Evolutionary conservation across 2,329 filamentous ascomycete species (phyloP).

Genomic region (Ceratocystis lukuohia): DNA sequence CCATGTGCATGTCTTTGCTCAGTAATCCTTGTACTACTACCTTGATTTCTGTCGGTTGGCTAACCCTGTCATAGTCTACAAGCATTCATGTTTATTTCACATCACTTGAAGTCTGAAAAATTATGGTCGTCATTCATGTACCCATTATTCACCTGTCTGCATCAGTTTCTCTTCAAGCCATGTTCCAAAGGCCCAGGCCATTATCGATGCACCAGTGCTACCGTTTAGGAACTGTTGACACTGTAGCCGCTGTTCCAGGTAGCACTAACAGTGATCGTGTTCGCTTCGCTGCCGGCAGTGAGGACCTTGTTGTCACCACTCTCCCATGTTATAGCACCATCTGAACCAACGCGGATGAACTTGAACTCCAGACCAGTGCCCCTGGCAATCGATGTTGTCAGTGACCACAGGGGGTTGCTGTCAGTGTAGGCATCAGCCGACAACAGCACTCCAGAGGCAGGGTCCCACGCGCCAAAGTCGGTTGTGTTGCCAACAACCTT

Average conservation of each 20-base stretch:
- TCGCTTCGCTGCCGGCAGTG: constrained; percentile 25
- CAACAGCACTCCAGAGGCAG: constrained; percentile 40
- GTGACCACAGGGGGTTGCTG: constrained; percentile 48
- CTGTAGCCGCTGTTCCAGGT: constrained; percentile 26
- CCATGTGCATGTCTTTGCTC: too few species aligned
- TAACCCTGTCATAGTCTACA: too few species aligned
- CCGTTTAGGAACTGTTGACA: constrained; percentile 8
- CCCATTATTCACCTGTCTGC: background rate
- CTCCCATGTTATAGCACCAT: constrained; percentile 51
- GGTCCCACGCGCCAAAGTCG: constrained; percentile 51
- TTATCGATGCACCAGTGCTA: background rate
- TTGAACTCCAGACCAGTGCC: constrained; percentile 52
- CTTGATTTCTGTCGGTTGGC: too few species aligned
- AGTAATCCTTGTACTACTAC: too few species aligned
- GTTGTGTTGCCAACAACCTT: constrained; percentile 48
- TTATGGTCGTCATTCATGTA: background rate
- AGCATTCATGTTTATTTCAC: background rate
- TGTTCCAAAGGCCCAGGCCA: background rate
- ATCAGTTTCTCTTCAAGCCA: background rate
- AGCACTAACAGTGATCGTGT: constrained; percentile 24
- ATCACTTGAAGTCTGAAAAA: background rate
- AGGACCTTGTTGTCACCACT: constrained; percentile 39
- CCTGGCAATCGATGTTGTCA: constrained; percentile 39
- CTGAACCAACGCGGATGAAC: constrained; percentile 46
- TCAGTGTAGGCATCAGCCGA: constrained; percentile 45